These are phyloP conservation scores for Apiospora koreana DNA, from an alignment of 2,329 filamentous ascomycete genomes.

Conservation along the genomic window DNA sequence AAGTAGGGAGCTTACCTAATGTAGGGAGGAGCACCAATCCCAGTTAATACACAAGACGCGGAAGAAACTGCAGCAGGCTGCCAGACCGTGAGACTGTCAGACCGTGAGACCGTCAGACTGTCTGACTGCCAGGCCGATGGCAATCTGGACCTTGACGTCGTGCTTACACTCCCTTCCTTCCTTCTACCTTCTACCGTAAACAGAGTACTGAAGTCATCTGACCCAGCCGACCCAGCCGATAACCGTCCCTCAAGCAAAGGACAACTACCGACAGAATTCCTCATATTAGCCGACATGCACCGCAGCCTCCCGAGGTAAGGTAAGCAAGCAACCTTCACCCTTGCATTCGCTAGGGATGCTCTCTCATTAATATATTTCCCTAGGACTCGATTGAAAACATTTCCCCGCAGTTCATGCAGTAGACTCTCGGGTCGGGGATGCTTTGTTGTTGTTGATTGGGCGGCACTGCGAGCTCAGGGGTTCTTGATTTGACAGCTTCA, in stretches of 20 bases:
- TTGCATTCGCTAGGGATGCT: neutral
- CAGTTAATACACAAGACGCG: neutral
- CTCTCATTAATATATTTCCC: neutral
- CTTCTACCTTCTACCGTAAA: neutral
- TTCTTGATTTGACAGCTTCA: neutral
- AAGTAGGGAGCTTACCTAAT: too few relatives aligned
- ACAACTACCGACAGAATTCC: neutral
- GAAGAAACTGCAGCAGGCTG: too few relatives aligned
- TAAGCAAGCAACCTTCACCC: neutral
- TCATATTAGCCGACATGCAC: neutral
- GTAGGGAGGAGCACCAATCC: too few relatives aligned
- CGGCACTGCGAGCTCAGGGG: neutral
- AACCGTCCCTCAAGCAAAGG: neutral
- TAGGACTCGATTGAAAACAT: neutral
- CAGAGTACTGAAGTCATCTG: neutral
- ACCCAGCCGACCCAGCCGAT: neutral
- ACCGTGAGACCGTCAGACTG: too few relatives aligned
- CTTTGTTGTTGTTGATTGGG: neutral
- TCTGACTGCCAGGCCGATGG: too few relatives aligned
- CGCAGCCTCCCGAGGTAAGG: neutral
- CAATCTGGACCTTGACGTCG: too few relatives aligned
- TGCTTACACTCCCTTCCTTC: too few relatives aligned
- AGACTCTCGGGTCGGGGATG: neutral
- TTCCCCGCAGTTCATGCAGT: slow-evolving; percentile 8
- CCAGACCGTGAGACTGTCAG: too few relatives aligned